Conservation (phyloP, 225 moss, liverwort and hornwort species). For the Asterella californica region DNA sequence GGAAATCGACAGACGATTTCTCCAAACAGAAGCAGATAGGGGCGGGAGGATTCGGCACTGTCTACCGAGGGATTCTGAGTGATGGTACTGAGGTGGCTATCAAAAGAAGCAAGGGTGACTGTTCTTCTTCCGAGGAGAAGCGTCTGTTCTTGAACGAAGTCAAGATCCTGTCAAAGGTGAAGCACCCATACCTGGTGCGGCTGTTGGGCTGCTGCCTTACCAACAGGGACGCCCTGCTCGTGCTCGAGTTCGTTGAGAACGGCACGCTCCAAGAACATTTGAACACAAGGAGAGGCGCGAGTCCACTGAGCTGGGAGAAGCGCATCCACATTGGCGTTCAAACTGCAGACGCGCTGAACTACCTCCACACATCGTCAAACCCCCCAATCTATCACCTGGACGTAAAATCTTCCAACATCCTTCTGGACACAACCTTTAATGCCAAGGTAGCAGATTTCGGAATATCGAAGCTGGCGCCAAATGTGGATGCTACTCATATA, state of each 20-base stretch:
- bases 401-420: conserved; percentile 66
- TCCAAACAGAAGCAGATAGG: not conserved
- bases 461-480: conserved; percentile 39
- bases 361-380: conserved; percentile 10
- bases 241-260: conserved; percentile 43
- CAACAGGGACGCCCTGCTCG: conserved; percentile 1
- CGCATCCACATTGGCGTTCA: conserved; percentile 5
- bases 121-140: not conserved
- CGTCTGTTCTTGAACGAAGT: conserved; percentile 15
- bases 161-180: not conserved
- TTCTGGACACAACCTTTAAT: conserved; percentile 47
- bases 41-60: conserved; percentile 2
- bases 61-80: not conserved
- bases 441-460: conserved; percentile 80
- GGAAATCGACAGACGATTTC: not conserved
- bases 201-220: conserved; percentile 4
- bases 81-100: conserved; percentile 8
- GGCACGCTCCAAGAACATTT: conserved; percentile 39
- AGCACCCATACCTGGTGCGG: not conserved
- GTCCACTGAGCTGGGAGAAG: not conserved
- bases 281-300: too few relatives aligned
- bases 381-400: conserved; percentile 70
- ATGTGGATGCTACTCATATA: not conserved
- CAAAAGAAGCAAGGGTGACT: not conserved
- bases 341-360: not conserved